Conservation (phyloP, 352 stramenopile genomes). For the Phytophthora cactorum region DNA sequence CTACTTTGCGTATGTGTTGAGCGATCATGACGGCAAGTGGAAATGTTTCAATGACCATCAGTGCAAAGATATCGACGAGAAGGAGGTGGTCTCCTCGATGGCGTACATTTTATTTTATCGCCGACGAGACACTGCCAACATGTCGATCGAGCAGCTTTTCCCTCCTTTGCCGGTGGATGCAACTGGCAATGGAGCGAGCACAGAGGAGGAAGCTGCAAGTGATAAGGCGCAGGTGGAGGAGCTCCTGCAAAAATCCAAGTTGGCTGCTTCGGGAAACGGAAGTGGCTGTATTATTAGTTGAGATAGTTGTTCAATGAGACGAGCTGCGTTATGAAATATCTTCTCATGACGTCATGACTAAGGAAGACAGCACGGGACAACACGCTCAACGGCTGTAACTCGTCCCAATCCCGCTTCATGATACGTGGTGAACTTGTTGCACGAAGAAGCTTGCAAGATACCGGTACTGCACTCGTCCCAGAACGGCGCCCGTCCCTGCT, state of each 20-base stretch:
- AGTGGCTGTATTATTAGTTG: constrained; percentile 70
- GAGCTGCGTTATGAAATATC: neutral
- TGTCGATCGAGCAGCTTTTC: constrained; percentile 80
- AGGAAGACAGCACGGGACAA: neutral
- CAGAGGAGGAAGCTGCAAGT: constrained; percentile 43
- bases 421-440: neutral
- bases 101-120: constrained; percentile 94
- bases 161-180: constrained; percentile 54
- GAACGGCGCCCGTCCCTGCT: constrained; percentile 3
- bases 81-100: constrained; percentile 85
- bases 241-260: constrained; percentile 70
- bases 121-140: constrained; percentile 67
- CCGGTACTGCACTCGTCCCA: constrained; percentile 9
- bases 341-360: constrained; percentile 1
- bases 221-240: constrained; percentile 76
- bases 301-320: constrained; percentile 13
- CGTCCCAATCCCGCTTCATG: neutral
- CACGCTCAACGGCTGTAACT: neutral
- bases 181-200: constrained; percentile 32
- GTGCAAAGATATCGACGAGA: constrained; percentile 88
- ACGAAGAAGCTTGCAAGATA: neutral
- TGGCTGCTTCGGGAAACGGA: constrained; percentile 44
- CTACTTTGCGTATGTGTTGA: constrained; percentile 92
- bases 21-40: constrained; percentile 93
- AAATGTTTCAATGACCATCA: constrained; percentile 98